Evolutionary conservation across 495 filamentous ascomycete species (phyloP), one percentile per base, ranked within the genome.

Genomic region (Aspergillus indologenus): DNA sequence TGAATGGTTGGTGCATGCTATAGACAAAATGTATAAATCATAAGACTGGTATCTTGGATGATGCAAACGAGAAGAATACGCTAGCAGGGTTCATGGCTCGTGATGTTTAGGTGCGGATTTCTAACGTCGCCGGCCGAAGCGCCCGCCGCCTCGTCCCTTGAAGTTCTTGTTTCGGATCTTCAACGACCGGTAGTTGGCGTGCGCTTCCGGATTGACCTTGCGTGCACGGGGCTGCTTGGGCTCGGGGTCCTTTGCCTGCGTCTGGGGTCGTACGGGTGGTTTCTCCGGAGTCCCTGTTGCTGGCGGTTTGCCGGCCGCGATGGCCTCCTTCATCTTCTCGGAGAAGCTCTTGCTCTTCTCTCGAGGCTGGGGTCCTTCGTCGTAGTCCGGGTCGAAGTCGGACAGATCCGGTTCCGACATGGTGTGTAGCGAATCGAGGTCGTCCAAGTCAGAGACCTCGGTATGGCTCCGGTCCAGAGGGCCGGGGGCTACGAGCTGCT

Each of bases 111-210:
- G 22, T 53, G 23, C 29, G 6, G 42, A 48, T 20, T 53, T 26
- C 63, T 69, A 81, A 9, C 34, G 34, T 65, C 75, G 71, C 58
- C 74, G 69, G 26, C 81, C 67, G 64, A 81, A 83, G 43, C 77
- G 79, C 18, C 80, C 70, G 5, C 61, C 69, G 15, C 67, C 67
- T 55, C 74, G 69, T 18, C 73, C 79, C 51, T 76, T 76, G 15
- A 71, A 67, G 15, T 71, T 66, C 56, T 71, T 74, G 65, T 88
- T 90, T 65, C 79, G 81, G 62, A 96, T 84, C 75, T 95, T 96
- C 61, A 96, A 70, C 45, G 85, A 81, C 59, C 88, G 83, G 70
- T 91, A 96, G 65, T 96, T 96, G 21, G 89, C 83, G 74, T 92
- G 85, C 2, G 91, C 88, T 49, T 85, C 73, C 5, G 87, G 85